Conservation (phyloP, 768 basidiomycete species). For the Pleurotus pulmonarius region DNA sequence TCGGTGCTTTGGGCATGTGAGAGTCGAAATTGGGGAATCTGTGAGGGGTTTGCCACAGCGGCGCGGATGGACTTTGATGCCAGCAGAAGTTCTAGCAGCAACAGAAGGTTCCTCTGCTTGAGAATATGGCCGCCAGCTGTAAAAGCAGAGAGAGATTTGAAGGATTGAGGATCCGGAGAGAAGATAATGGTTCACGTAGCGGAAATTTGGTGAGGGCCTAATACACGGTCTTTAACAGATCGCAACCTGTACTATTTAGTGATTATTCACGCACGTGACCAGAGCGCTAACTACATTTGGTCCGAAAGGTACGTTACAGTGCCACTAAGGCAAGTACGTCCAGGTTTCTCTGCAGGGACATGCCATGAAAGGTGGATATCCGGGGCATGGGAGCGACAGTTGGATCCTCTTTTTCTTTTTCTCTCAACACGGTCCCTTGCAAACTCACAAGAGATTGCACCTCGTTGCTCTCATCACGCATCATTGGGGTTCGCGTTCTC, state of each 20-base stretch:
- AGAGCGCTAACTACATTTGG: not conserved
- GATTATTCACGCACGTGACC: not conserved
- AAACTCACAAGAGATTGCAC: not conserved
- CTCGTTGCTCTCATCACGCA: not conserved
- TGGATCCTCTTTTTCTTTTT: not conserved
- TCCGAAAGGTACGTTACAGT: not conserved
- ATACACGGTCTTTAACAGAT: not conserved
- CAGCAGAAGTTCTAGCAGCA: no score
- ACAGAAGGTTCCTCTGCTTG: no score
- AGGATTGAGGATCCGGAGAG: not conserved
- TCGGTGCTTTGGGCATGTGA: conserved; percentile 68
- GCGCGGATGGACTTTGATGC: no score
- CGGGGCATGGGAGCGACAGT: not conserved
- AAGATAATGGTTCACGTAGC: not conserved
- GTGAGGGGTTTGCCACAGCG: no score
- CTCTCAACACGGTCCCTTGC: not conserved
- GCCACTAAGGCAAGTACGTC: not conserved
- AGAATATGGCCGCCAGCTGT: not conserved
- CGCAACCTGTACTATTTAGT: not conserved
- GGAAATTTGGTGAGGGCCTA: not conserved
- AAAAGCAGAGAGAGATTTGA: not conserved
- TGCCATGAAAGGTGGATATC: not conserved
- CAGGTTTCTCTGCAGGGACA: no score
- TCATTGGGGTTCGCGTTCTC: no score
- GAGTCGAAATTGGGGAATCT: no score